phyloP scores from a whole-genome alignment of 176 grass and related monocot genomes.

The Melocanna baccifera region DNA sequence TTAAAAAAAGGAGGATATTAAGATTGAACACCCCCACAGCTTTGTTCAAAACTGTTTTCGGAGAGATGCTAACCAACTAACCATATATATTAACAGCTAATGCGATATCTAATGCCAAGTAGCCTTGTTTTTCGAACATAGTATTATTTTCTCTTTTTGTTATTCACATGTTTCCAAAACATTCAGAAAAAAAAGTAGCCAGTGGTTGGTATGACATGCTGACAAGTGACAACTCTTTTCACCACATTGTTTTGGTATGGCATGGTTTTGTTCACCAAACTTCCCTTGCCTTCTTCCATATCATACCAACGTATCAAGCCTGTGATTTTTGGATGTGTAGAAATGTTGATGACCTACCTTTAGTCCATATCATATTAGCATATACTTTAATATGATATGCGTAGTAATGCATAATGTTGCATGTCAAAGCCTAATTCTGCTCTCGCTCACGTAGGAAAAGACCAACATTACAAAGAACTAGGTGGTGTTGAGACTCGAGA shows the following conservation, averaged over 20 bases:
- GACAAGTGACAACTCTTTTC: slow-evolving; percentile 11
- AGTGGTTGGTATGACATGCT: slow-evolving; percentile 26
- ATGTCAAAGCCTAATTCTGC: neutral
- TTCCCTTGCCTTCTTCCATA: neutral
- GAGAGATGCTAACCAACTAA: neutral
- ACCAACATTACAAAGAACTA: neutral
- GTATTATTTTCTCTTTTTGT: neutral
- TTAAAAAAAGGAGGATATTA: neutral
- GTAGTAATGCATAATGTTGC: neutral
- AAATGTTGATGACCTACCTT: slow-evolving; percentile 9
- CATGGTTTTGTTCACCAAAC: slow-evolving; percentile 34
- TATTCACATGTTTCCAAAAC: neutral
- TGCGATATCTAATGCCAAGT: neutral
- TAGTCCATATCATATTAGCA: slow-evolving; percentile 7
- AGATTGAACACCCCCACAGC: neutral
- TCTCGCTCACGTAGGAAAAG: neutral
- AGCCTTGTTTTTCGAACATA: neutral
- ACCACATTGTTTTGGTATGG: neutral
- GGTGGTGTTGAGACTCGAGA: neutral
- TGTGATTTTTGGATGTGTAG: neutral
- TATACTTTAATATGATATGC: no score
- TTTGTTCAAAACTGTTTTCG: neutral
- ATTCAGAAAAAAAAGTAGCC: neutral
- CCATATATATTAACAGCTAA: neutral
- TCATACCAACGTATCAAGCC: neutral